Evolutionary conservation across 345 rosid genomes (phyloP).

Genomic region (Durio zibethinus): DNA sequence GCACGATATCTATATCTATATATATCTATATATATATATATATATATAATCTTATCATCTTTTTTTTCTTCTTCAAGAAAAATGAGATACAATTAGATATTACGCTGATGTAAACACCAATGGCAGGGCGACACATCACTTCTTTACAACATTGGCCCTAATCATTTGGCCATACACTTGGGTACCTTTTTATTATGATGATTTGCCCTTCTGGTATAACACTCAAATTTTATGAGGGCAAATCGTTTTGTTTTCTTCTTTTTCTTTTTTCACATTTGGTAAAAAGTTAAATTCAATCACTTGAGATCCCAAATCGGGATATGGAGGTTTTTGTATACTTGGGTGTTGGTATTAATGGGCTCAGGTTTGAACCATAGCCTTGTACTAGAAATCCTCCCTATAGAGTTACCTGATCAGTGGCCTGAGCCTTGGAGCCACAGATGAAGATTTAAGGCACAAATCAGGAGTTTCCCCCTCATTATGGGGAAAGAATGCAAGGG

Average conservation of each 20-base stretch:
- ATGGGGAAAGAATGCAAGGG: neutral
- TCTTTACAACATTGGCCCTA: neutral
- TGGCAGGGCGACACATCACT: neutral
- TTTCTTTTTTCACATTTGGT: neutral
- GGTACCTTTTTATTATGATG: neutral
- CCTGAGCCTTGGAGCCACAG: neutral
- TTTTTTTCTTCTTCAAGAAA: neutral
- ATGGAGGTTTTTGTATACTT: neutral
- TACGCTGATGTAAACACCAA: neutral
- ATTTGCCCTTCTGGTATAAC: too few relatives aligned
- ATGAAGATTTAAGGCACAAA: neutral
- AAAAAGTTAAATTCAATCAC: neutral
- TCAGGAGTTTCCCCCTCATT: neutral
- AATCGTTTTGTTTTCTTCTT: neutral
- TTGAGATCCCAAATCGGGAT: neutral
- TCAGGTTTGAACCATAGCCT: neutral
- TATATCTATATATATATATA: too few relatives aligned
- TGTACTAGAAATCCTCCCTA: neutral
- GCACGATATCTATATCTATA: neutral
- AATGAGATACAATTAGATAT: slow-evolving; percentile 1
- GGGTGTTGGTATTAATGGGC: neutral
- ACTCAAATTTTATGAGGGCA: neutral
- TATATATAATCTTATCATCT: neutral
- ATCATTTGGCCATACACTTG: neutral
- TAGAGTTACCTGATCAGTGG: neutral